phyloP scores from a whole-genome alignment of 1,284 basidiomycete species.

The Sutorius eximius region DNA sequence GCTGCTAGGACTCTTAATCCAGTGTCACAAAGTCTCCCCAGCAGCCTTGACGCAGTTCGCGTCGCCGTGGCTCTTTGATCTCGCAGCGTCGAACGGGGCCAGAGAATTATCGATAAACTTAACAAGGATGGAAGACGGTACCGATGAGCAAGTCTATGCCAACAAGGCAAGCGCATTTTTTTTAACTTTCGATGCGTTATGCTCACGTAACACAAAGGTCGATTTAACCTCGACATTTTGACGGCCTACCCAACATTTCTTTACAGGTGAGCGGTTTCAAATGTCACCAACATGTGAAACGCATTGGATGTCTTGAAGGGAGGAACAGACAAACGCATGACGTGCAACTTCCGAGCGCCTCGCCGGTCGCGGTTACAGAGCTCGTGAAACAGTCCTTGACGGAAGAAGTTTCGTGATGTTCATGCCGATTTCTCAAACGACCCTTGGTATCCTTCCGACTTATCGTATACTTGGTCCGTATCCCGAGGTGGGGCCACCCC shows the following conservation, averaged over 20 bases:
- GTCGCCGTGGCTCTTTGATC: constrained; percentile 73
- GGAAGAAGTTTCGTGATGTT: constrained; percentile 59
- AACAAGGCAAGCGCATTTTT: constrained; percentile 49
- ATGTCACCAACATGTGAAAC: constrained; percentile 65
- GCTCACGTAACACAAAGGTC: constrained; percentile 45
- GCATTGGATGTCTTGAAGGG: constrained; percentile 67
- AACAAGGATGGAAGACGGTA: constrained; percentile 56
- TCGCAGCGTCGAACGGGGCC: constrained; percentile 63
- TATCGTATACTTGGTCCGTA: constrained; percentile 74
- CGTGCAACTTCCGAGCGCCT: constrained; percentile 58
- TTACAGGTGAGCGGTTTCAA: neutral
- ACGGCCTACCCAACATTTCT: neutral
- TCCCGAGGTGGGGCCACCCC: constrained; percentile 78
- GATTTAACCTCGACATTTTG: constrained; percentile 42
- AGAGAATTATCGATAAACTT: constrained; percentile 61
- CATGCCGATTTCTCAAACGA: constrained; percentile 70
- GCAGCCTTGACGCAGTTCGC: constrained; percentile 60
- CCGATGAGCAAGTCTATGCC: constrained; percentile 71
- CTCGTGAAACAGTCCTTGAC: constrained; percentile 60
- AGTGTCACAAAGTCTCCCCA: neutral
- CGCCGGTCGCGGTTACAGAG: constrained; percentile 66
- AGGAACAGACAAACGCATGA: constrained; percentile 79
- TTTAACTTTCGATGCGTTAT: neutral
- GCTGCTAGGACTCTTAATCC: no score
- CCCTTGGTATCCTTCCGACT: constrained; percentile 50